phyloP scores from a whole-genome alignment of 2,329 filamentous ascomycete genomes.

The Xylaria sp. region DNA sequence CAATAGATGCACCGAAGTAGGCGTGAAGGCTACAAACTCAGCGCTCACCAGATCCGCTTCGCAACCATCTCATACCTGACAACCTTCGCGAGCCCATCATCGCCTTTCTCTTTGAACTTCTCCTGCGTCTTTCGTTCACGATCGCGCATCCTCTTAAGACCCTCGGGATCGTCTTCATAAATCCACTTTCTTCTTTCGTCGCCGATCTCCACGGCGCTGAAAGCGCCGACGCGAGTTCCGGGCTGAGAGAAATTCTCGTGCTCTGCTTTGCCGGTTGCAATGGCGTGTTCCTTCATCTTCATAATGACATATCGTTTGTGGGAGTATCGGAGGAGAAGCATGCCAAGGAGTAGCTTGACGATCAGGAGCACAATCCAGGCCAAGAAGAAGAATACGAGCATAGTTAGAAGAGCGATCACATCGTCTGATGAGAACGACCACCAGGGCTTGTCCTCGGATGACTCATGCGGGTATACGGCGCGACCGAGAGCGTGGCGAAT shows the following conservation, averaged over 20 bases:
- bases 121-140: constrained; percentile 72
- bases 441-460: constrained; percentile 55
- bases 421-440: constrained; percentile 75
- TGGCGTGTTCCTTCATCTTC: constrained; percentile 72
- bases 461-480: constrained; percentile 67
- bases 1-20: background rate
- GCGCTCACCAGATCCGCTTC: constrained; percentile 87
- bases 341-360: constrained; percentile 86
- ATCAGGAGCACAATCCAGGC: constrained; percentile 86
- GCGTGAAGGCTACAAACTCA: background rate
- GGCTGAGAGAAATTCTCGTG: constrained; percentile 71
- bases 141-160: constrained; percentile 68
- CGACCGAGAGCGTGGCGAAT: constrained; percentile 81
- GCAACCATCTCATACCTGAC: constrained; percentile 92
- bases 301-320: constrained; percentile 82
- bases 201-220: constrained; percentile 85
- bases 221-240: constrained; percentile 81
- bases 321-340: constrained; percentile 83
- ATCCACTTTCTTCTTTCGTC: constrained; percentile 89
- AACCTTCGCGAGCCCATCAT: constrained; percentile 66
- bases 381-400: constrained; percentile 85
- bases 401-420: constrained; percentile 79
- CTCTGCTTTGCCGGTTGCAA: constrained; percentile 59
- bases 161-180: constrained; percentile 84
- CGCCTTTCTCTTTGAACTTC: constrained; percentile 63